Evolutionary conservation across 768 basidiomycete species (phyloP), one percentile per base, ranked within the genome.

Genomic region (Xanthoconium purpureum): DNA sequence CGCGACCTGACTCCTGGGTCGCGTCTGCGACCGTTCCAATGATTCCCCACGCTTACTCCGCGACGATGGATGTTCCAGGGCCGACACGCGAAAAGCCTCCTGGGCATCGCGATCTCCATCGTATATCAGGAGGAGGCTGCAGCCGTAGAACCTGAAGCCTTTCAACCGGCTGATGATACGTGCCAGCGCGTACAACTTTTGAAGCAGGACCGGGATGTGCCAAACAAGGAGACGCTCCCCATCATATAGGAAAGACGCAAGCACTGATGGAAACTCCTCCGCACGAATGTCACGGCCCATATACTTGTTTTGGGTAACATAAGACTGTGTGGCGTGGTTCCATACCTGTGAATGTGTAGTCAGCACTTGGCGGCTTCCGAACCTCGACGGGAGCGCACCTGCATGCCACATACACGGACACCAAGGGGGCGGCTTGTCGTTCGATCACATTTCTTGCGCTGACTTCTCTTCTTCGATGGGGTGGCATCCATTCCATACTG

Each of bases 111-210:
- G 80, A 69, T 98, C 95, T 40, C 97, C 97, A 68, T 99, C 97
- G 71, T 99, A 99, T 68, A 98, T 96, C 68, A 98, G 83, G 50
- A 99, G 84, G 45, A 99, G 83, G 61, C 91, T 94, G 74, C 96
- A 98, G 14, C 97, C 97, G 69, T 99, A 99, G 74, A 99, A 98
- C 47, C 97, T 85, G 75, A 91, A 99, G n/a, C 97, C 94, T 64
- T 88, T 90, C 57, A 99, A 77, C 9, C 89, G 84, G 68, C 87
- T 80, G 64, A 98, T 81, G 74, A 98, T 97, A 47, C 87, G 84
- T 28, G 96, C 95, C 47, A 99, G 84, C n/a, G 87, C 86, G 68
- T 95, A 95, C 17, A 99, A 77, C 75, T 98, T 97, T 69, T 89
- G 88, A 47, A 98, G 82, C 48, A 98, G 80, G 57, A 83, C 73